Base-by-base conservation (phyloP, 2,329 filamentous ascomycete genomes). In the Colletotrichum incanum region DNA sequence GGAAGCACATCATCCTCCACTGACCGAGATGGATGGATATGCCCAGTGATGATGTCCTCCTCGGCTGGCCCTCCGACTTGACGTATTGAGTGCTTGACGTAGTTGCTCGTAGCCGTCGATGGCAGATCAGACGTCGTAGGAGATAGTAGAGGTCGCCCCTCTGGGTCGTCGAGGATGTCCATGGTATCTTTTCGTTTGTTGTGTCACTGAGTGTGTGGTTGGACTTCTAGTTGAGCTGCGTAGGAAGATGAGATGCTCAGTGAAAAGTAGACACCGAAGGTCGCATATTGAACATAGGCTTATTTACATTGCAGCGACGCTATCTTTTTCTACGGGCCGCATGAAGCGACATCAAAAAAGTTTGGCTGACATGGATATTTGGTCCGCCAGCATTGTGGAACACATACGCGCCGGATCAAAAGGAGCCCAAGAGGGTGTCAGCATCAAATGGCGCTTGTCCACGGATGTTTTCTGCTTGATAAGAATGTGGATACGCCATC, bases 1-100 rank as follows among this genome's bases (percentile, higher is more conserved):
- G 87, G 90, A 0, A 91, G 78, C 6, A 90, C 87, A 73, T 89
- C 86, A 75, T 91, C 87, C 76, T 92, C 89, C 70, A 91, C 49
- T 0, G 78, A 72, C 11, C 80, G 75, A 0, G 70, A 69, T 2
- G 71, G 74, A 8, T 58, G 31, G 3, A 31, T 3, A 26, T 43
- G 18, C 7, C 18, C 54, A 4, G 47, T 20, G 7, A 39, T 39
- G 9, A 59, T 28, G 6, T 65, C 23, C 47, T 54, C 54, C 6
- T 66, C 60, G 3, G 20, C 2, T 28, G 45, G 3, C 31, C n/a
- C 18, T 50, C 9, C 16, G 26, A 9, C 26, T 14, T 31, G 26
- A 12, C 26, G 28, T 20, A 26, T 4, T 14, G 34, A 23, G 5
- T 26, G n/a, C 54, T 64, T 72, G 18, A 23, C 26, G n/a, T 62